Evolutionary conservation across 495 filamentous ascomycete genomes (phyloP), one percentile per base, ranked within the genome.

Genomic region (Baudoinia panamericana): DNA sequence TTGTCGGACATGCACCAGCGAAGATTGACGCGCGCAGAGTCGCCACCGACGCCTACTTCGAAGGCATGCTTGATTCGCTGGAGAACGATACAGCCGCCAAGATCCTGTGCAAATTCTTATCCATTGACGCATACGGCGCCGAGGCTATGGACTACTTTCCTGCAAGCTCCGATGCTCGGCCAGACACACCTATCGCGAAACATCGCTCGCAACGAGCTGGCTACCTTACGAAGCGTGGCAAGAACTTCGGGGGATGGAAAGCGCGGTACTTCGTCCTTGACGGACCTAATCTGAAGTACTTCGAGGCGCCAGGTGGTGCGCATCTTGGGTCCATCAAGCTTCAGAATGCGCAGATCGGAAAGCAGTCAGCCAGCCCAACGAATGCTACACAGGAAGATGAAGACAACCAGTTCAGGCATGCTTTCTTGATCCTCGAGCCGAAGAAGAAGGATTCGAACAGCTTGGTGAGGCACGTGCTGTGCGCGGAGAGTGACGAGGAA

Each of bases 191-290:
- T 7, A 20, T 52, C 11, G 28, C 43, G 1, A 60, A 80, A 45
- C 76, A 74, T 2, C 75, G 75, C 39, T 75, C 79, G 1, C 67
- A 76, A 46, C 88, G 87, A 54, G 85, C 78, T 55, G 90, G 90
- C 12, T 96, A 95, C 65, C 65, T 97, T 22, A 95, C 90, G 5
- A 97, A 97, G 63, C 69, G 81, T 41, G 90, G 90, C 19, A 97
- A 97, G 65, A 95, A 94, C 50, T 96, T 96, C 61, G 90, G 90
- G 18, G 90, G 90, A n/a, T 97, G 90, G 90, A 97, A 97, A 57
- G 84, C 84, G 12, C 71, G 90, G 39, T 96, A 82, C 56, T 97
- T 97, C 51, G 70, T 93, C 30, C 71, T 97, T 0, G 84, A 96
- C 53, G 85, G 85, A 1, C 83, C 92, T 12, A 70, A 84, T 25